Percentiles rank a stretch among this genome's conserved stretches.
Conservation (phyloP, 192 early-diverging fungal species). For the Piromyces finnis region DNA sequence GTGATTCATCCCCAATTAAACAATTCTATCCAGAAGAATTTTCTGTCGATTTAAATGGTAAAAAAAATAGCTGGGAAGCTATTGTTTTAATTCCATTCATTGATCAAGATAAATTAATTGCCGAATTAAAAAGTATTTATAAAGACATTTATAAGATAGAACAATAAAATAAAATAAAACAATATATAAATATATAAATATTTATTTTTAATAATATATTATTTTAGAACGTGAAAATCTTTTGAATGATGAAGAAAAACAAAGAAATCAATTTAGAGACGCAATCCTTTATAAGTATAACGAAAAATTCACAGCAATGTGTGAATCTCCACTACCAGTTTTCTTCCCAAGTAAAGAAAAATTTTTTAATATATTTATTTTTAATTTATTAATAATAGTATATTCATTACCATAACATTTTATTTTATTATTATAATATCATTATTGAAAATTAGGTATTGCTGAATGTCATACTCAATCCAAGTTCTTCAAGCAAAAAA, state of each 20-base stretch:
- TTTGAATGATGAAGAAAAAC: conserved; percentile 33
- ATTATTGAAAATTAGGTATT: conserved; percentile 21
- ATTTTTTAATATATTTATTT: no score
- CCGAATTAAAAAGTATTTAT: conserved; percentile 40
- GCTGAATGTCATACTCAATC: conserved; percentile 26
- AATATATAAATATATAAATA: no score
- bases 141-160: no score
- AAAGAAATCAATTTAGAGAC: conserved; percentile 37
- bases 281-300: conserved; percentile 5
- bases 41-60: conserved; percentile 90
- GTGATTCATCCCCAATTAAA: conserved; percentile 69
- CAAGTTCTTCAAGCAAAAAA: conserved; percentile 36
- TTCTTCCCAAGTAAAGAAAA: conserved; percentile 46
- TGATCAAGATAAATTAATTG: conserved; percentile 66
- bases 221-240: conserved; percentile 22
- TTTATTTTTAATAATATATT: no score
- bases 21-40: conserved; percentile 90
- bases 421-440: no score
- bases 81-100: conserved; percentile 98
- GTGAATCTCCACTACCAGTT: conserved; percentile 30
- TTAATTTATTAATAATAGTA: no score
- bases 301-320: conserved; percentile 3
- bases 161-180: no score
- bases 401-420: no score
- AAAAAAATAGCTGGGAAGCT: conserved; percentile 95